Conservation (phyloP, 192 early-diverging fungal species). For the Coemansia sp. region DNA sequence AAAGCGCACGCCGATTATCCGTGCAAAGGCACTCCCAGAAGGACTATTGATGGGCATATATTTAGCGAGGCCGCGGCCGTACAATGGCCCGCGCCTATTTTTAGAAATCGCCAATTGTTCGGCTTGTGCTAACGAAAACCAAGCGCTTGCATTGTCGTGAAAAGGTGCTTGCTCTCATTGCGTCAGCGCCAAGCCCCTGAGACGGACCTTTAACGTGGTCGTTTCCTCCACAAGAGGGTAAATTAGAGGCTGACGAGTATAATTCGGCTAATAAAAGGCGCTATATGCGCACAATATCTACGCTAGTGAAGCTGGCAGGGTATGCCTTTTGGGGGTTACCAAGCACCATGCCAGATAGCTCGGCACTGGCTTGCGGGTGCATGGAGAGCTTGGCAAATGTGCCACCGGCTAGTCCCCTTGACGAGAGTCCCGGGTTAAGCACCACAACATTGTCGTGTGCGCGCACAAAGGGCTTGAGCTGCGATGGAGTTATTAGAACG, state of each 20-base stretch:
- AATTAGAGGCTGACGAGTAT: background rate
- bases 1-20: background rate
- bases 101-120: background rate
- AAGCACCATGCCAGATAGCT: constrained; percentile 6
- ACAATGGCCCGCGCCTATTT: constrained; percentile 4
- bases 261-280: background rate
- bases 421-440: constrained; percentile 80
- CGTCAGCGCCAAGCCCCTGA: background rate
- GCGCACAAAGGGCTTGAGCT: constrained; percentile 71
- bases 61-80: background rate
- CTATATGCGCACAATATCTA: constrained; percentile 41
- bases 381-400: constrained; percentile 79
- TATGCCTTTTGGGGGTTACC: constrained; percentile 10
- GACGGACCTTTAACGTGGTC: background rate
- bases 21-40: background rate
- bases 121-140: too few species aligned
- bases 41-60: background rate
- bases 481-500: constrained; percentile 74
- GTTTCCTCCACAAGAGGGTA: background rate
- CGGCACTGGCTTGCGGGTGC: constrained; percentile 50
- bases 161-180: background rate
- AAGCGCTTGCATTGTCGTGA: background rate
- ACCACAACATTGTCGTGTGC: constrained; percentile 72
- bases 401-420: constrained; percentile 70
- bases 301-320: constrained; percentile 36